Base-by-base conservation (phyloP, 768 basidiomycete genomes). In the Pulveroboletus sp. region DNA sequence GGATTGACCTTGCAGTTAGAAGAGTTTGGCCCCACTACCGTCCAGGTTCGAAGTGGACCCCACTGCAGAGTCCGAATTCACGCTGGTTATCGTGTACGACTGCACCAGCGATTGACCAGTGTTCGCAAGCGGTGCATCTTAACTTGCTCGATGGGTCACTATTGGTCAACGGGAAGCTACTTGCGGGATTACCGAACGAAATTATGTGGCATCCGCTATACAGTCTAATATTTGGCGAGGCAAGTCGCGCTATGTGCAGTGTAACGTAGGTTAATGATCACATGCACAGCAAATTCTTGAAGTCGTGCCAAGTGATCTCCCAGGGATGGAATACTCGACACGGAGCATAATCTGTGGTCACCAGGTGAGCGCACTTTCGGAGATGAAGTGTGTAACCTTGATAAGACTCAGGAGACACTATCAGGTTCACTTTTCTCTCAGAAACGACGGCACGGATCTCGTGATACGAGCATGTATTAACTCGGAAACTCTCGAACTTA, bases 291-390 rank as follows among this genome's bases (percentile, higher is more conserved):
- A 51, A 46, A 42, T 62, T 5, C 46, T 63, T 0, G 57, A 61
- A 3, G 50, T 65, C 11, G 28, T 59, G 35, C 67, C 67, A 6
- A 43, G 48, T 2, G 68, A 63, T 49, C 43, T 61, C 15, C 38
- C 53, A 15, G 62, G 60, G 3, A 62, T 68, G 60, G 60, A 61
- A 15, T 68, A 59, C 26, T 48, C 61, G 1, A 67, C 59, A 1
- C 48, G 58, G 6, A 51, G 49, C 24, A 33, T 28, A 14, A 40
- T 68, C 2, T 52, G 35, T 5, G 51, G 28, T 8, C 47, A 69
- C 32, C 52, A 55, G 44, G 68, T 62, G 21, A 43, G 59, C 13
- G 7, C 10, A 2, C 5, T 26, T 48, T 11, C n/a, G 4, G 30
- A 4, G 6, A 3, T 43, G 8, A n/a, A 24, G 9, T 2, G 1